A percentile compares a stretch with the other conserved stretches of the same genome.
These are phyloP conservation scores for Rhynchosporium graminicola DNA, from an alignment of 2,329 filamentous ascomycete genomes.

Conservation along the genomic window DNA sequence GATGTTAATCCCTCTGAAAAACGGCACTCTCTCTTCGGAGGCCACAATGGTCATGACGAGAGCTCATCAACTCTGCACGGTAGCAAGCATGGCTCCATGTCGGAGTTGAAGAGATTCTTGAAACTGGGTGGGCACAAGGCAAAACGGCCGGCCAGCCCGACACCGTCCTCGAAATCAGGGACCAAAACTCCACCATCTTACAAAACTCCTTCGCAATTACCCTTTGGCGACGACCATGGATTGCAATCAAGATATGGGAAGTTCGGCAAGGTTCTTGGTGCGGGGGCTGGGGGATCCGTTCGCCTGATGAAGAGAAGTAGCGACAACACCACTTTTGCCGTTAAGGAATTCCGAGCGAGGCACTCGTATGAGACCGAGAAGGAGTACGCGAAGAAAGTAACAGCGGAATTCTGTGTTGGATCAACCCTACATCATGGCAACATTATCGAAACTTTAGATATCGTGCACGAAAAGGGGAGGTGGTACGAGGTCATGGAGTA, in stretches of 20 bases:
- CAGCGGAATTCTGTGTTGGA: constrained; percentile 96
- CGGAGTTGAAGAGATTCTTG: constrained; percentile 95
- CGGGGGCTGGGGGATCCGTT: constrained; percentile 92
- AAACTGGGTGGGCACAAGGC: constrained; percentile 72
- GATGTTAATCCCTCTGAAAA: constrained; percentile 53
- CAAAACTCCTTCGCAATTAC: constrained; percentile 63
- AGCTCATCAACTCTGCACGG: constrained; percentile 47
- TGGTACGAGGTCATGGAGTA: constrained; percentile 99
- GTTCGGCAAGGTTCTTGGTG: constrained; percentile 89
- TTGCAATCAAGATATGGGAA: constrained; percentile 92
- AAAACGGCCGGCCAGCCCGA: constrained; percentile 65
- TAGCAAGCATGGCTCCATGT: constrained; percentile 77
- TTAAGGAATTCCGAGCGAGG: constrained; percentile 92
- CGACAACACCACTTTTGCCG: constrained; percentile 91
- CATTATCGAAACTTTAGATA: constrained; percentile 96
- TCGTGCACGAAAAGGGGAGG: constrained; percentile 87
- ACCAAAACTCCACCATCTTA: constrained; percentile 50
- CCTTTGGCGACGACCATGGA: constrained; percentile 93
- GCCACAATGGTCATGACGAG: constrained; percentile 49
- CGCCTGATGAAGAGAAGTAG: constrained; percentile 90
- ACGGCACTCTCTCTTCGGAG: constrained; percentile 49
- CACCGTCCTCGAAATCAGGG: constrained; percentile 53
- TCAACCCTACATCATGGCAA: constrained; percentile 97
- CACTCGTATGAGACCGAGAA: constrained; percentile 93
- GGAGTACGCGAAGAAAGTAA: constrained; percentile 97